A percentile compares a stretch with the other conserved stretches of the same genome.
Evolutionary conservation across 2,329 filamentous ascomycete species (phyloP).

Genomic region (Westerdykella sp.): DNA sequence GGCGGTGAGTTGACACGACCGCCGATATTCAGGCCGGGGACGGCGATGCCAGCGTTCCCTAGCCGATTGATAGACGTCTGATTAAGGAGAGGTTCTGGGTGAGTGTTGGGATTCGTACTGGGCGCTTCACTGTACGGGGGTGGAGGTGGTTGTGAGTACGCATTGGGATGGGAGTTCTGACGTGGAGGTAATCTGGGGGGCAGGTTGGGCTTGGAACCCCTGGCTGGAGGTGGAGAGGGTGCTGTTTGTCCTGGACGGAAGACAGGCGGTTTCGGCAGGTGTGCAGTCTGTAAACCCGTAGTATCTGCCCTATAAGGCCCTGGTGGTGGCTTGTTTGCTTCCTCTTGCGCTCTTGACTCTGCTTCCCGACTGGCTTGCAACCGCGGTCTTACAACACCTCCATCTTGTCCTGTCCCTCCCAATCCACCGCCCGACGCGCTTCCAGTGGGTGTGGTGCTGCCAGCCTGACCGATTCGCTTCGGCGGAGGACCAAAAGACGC

Average conservation of each 20-base stretch:
- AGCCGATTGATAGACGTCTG: slow-evolving; percentile 60
- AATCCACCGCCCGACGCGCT: slow-evolving; percentile 20
- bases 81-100: slow-evolving; percentile 36
- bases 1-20: slow-evolving; percentile 30
- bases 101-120: slow-evolving; percentile 25
- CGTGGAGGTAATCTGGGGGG: slow-evolving; percentile 69
- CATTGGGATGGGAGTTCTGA: slow-evolving; percentile 48
- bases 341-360: slow-evolving; percentile 31
- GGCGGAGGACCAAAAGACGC: slow-evolving; percentile 74
- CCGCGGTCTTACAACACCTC: slow-evolving; percentile 33
- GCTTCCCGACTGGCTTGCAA: slow-evolving; percentile 32
- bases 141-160: slow-evolving; percentile 42
- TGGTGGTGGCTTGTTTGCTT: slow-evolving; percentile 41
- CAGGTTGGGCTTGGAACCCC: slow-evolving; percentile 47
- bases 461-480: slow-evolving; percentile 52
- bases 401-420: slow-evolving; percentile 36
- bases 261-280: slow-evolving; percentile 65
- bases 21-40: slow-evolving; percentile 73
- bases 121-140: slow-evolving; percentile 42
- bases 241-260: slow-evolving; percentile 39
- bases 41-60: slow-evolving; percentile 67
- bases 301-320: slow-evolving; percentile 65
- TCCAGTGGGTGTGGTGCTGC: slow-evolving; percentile 40
- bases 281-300: slow-evolving; percentile 61
- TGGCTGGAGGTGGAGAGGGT: slow-evolving; percentile 19